A percentile compares a stretch with the other conserved stretches of the same genome.
These are phyloP conservation scores for Naganishia liquefaciens DNA, from an alignment of 1,284 basidiomycete species.

Conservation along the genomic window DNA sequence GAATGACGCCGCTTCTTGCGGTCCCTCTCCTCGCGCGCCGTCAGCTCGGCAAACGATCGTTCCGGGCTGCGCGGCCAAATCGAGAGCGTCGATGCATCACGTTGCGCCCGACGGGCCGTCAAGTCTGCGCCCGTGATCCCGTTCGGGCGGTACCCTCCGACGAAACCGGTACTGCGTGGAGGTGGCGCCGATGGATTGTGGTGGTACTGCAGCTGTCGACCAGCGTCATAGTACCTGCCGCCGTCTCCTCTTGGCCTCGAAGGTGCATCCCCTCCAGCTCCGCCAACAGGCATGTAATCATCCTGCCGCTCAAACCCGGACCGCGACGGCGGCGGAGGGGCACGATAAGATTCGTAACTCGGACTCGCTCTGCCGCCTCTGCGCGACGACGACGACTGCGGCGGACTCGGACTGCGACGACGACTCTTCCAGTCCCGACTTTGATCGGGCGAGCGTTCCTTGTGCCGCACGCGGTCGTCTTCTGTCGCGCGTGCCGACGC, in stretches of 20 bases:
- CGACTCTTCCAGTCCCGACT: slow-evolving; percentile 23
- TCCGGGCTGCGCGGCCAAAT: slow-evolving; percentile 87
- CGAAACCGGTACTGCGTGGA: slow-evolving; percentile 17
- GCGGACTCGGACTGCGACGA: slow-evolving; percentile 1
- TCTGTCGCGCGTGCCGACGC: slow-evolving; percentile 26
- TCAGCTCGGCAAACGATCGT: slow-evolving; percentile 47
- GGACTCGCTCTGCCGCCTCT: slow-evolving; percentile 20
- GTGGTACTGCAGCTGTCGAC: slow-evolving; percentile 1
- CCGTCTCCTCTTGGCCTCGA: too few relatives aligned
- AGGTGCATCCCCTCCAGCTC: too few relatives aligned
- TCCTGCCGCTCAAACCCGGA: slow-evolving; percentile 16
- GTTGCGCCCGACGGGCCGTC: slow-evolving; percentile 63
- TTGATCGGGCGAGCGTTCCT: slow-evolving; percentile 13
- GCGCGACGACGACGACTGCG: neutral
- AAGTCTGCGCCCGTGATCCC: slow-evolving; percentile 8
- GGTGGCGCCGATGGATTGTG: slow-evolving; percentile 8
- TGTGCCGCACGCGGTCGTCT: slow-evolving; percentile 18
- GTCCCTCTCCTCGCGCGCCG: slow-evolving; percentile 31
- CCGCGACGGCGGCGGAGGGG: slow-evolving; percentile 30
- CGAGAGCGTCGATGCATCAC: slow-evolving; percentile 64
- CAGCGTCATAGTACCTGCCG: slow-evolving; percentile 25
- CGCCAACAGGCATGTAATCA: slow-evolving; percentile 27
- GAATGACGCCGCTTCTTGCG: slow-evolving; percentile 3
- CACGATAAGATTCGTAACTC: slow-evolving; percentile 31
- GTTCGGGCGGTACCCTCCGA: slow-evolving; percentile 22